Conservation (phyloP, 371 early-diverging fungal genomes). For the Mortierella sp. region DNA sequence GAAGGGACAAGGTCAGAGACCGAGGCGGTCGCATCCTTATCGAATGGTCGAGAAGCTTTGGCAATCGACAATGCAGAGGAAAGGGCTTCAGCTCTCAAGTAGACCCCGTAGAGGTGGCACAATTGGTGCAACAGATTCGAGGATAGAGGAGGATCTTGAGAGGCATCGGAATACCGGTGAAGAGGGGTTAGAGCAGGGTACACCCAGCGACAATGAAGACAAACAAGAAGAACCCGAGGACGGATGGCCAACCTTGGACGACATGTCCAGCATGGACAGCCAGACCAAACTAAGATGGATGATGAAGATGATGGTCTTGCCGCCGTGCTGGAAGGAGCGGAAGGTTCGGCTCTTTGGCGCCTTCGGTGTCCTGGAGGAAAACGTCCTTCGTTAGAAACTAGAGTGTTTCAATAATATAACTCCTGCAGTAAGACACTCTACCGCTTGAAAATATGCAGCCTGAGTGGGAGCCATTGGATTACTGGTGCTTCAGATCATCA, state of each 20-base stretch:
- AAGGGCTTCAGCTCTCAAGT: not conserved
- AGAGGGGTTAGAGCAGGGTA: not conserved
- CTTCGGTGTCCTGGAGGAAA: constrained; percentile 30
- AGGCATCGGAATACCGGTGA: not conserved
- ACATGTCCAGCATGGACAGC: constrained; percentile 14
- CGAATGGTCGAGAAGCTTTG: constrained; percentile 37
- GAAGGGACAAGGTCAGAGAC: constrained; percentile 5
- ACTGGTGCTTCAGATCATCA: no score
- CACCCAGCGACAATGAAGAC: not conserved
- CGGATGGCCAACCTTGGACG: constrained; percentile 17
- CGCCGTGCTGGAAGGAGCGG: constrained; percentile 44
- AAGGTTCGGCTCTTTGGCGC: constrained; percentile 47
- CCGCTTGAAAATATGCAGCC: not conserved
- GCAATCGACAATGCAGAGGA: constrained; percentile 39
- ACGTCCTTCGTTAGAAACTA: constrained; percentile 29
- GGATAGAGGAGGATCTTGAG: not conserved
- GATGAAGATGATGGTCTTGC: constrained; percentile 24
- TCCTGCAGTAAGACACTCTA: not conserved
- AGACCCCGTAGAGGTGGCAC: no score
- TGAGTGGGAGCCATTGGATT: no score
- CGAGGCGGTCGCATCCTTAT: constrained; percentile 20
- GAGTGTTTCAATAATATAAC: not conserved
- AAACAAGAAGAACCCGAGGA: not conserved
- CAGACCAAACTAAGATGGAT: constrained; percentile 31
- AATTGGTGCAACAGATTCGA: not conserved